These are phyloP conservation scores for Exserohilum turcica DNA, from an alignment of 2,329 filamentous ascomycete species.

Conservation along the genomic window DNA sequence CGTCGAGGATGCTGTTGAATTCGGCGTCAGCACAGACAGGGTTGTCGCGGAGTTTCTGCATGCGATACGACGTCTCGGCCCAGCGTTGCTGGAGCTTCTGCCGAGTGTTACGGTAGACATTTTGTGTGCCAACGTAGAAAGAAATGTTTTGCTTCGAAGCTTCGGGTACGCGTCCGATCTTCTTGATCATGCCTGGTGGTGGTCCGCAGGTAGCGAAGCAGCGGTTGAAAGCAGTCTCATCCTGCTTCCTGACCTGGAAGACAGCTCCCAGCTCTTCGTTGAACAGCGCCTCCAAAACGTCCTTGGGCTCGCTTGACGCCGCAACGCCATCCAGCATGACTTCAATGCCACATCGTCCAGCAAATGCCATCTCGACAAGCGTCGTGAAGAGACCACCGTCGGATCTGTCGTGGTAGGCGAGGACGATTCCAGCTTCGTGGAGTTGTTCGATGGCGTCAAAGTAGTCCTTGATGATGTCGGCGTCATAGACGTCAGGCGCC, in stretches of 20 bases:
- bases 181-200: slow-evolving; percentile 78
- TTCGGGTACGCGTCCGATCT: slow-evolving; percentile 77
- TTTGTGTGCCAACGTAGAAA: slow-evolving; percentile 71
- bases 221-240: slow-evolving; percentile 83
- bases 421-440: slow-evolving; percentile 71
- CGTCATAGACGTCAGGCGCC: slow-evolving; percentile 82
- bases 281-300: slow-evolving; percentile 80
- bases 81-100: slow-evolving; percentile 82
- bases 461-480: slow-evolving; percentile 82
- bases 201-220: slow-evolving; percentile 92
- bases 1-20: slow-evolving; percentile 74
- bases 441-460: slow-evolving; percentile 81
- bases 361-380: slow-evolving; percentile 97
- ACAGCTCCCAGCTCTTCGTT: slow-evolving; percentile 95
- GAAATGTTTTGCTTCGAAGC: slow-evolving; percentile 74
- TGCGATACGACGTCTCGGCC: slow-evolving; percentile 84
- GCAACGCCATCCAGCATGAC: slow-evolving; percentile 78
- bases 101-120: slow-evolving; percentile 72
- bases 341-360: slow-evolving; percentile 85
- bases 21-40: slow-evolving; percentile 84
- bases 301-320: slow-evolving; percentile 64
- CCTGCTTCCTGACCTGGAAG: slow-evolving; percentile 86
- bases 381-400: slow-evolving; percentile 93
- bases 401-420: slow-evolving; percentile 93
- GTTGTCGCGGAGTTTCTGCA: slow-evolving; percentile 91